Evolutionary conservation across 2,329 filamentous ascomycete genomes (phyloP), one percentile per base, ranked within the genome.

Genomic region (Cryphonectria nitschkei): DNA sequence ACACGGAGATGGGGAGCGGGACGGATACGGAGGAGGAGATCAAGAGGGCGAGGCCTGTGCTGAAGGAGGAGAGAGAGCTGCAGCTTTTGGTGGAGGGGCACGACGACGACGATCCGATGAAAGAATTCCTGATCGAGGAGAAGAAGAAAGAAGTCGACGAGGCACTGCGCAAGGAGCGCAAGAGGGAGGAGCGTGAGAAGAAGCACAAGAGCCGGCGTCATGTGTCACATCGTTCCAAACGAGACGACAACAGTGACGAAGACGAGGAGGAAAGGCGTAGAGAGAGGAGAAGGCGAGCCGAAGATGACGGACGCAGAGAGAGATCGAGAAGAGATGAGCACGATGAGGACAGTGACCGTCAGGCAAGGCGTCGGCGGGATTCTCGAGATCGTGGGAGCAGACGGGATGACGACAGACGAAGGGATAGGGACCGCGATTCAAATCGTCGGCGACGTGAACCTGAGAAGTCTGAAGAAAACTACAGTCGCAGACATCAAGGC

Each of bases 61-160:
- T 97, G 14, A 92, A 89, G 72, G 95, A 98, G 78, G 95, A 98
- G 82, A 84, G 85, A 69, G 95, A 98, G 79, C 82, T 98, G 65
- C 89, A 89, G 66, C 86, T 89, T 61, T 80, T 98, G 69, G 89
- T 97, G 67, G 84, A 88, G 68, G 90, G 95, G 22, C 92, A 97
- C 74, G 96, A 98, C 74, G 95, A 98, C 34, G 95, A 98, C 73
- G 96, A 99, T 79, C 96, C 96, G 0, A 99, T 99, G 96, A 98
- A 97, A 81, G 90, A 89, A 52, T 98, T 93, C 76, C 79, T 98
- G 74, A 90, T 98, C 67, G 89, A 95, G 74, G 92, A 97, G 81
- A 98, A 98, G 86, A 94, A 93, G 81, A 93, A 94, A 78, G 93
- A 97, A 79, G 88, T 97, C 16, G 89, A 92, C 68, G 87, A 88